A percentile compares a stretch with the other conserved stretches of the same genome.
Conservation (phyloP, 2,329 filamentous ascomycete species). For the Neoarthrinium moseri region DNA sequence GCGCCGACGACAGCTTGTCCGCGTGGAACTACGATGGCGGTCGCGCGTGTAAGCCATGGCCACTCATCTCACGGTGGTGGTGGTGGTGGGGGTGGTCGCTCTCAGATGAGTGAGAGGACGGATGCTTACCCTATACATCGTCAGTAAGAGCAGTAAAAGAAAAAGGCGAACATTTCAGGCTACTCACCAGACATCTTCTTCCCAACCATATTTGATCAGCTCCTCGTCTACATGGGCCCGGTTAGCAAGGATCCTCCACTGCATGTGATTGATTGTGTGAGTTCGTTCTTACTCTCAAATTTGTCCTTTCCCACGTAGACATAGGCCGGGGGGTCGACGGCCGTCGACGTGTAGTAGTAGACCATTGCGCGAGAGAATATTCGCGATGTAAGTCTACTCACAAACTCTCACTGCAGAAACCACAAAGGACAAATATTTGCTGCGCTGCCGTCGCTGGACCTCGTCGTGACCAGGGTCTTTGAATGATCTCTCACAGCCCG, state of each 20-base stretch:
- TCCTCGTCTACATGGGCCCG: conserved; percentile 72
- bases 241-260: background rate
- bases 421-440: no score
- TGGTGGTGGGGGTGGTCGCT: no score
- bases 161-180: conserved; percentile 19
- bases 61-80: no score
- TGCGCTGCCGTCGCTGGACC: no score
- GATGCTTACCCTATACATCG: conserved; percentile 1
- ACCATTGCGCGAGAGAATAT: conserved; percentile 81
- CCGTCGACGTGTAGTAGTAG: conserved; percentile 89
- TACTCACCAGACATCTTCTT: conserved; percentile 87
- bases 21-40: conserved; percentile 73
- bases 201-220: conserved; percentile 89
- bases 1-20: conserved; percentile 94
- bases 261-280: background rate
- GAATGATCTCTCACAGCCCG: no score
- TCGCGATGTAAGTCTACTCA: no score
- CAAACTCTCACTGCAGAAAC: no score
- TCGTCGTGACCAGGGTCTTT: no score
- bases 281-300: conserved; percentile 75
- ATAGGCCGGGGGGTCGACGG: conserved; percentile 77
- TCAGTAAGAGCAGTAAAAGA: conserved; percentile 8
- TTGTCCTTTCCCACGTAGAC: conserved; percentile 99
- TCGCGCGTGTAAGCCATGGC: no score
- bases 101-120: no score